Percentiles rank a stretch among this genome's conserved stretches.
These are phyloP conservation scores for Sedum album DNA, from an alignment of 164 flowering plant species.

Conservation along the genomic window DNA sequence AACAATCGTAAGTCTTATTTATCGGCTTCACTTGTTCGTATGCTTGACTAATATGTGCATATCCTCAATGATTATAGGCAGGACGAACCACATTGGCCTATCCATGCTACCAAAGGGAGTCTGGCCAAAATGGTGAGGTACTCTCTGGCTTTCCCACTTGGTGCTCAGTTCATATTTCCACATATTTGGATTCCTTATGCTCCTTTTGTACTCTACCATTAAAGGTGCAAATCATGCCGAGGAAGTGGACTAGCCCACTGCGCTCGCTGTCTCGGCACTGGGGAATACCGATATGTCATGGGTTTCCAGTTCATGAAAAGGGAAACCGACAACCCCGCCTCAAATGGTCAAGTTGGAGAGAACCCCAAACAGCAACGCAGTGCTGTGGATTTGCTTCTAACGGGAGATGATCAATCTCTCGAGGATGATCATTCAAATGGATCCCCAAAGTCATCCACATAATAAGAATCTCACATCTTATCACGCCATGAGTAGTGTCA, in stretches of 20 bases:
- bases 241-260: conserved; percentile 77
- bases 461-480: not conserved
- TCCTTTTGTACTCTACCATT: not conserved
- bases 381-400: conserved; percentile 15
- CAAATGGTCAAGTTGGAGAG: conserved; percentile 3
- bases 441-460: conserved; percentile 1
- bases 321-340: conserved; percentile 13
- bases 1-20: not conserved
- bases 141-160: not conserved
- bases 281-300: conserved; percentile 67
- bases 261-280: conserved; percentile 71
- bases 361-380: conserved; percentile 6
- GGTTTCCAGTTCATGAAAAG: conserved; percentile 68
- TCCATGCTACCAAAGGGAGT: conserved; percentile 79
- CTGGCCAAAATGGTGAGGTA: conserved; percentile 89
- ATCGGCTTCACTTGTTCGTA: not conserved
- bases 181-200: not conserved
- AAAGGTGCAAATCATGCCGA: conserved; percentile 77
- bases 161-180: not conserved
- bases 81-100: conserved; percentile 20
- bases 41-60: not conserved
- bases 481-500: conserved; percentile 3
- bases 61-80: not conserved
- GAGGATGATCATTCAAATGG: conserved; percentile 8
- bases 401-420: conserved; percentile 4